These are phyloP conservation scores for Aspergillus niger DNA, from an alignment of 2,329 filamentous ascomycete species.

Conservation along the genomic window DNA sequence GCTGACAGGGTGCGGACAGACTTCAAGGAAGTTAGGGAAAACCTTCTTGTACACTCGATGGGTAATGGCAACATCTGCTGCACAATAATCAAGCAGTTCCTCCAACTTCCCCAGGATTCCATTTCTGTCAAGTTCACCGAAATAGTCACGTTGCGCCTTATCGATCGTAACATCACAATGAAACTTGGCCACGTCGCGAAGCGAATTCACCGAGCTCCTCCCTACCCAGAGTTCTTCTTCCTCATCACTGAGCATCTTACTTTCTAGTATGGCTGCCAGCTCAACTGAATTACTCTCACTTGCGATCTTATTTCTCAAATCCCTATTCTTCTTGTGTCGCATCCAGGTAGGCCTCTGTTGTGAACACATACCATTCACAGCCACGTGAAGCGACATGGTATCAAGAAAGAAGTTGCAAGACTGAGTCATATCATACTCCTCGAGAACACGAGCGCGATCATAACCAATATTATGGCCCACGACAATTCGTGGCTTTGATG, in stretches of 20 bases:
- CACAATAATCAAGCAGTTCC: constrained; percentile 88
- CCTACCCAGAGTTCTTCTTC: constrained; percentile 97
- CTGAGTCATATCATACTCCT: constrained; percentile 85
- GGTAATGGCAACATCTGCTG: constrained; percentile 88
- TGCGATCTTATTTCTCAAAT: constrained; percentile 77
- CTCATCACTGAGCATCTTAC: constrained; percentile 69
- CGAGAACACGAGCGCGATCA: constrained; percentile 81
- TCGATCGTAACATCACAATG: constrained; percentile 91
- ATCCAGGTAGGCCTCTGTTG: constrained; percentile 95
- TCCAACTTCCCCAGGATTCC: constrained; percentile 73
- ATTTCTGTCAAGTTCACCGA: constrained; percentile 75
- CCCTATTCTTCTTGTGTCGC: constrained; percentile 88
- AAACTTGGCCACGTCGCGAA: constrained; percentile 94
- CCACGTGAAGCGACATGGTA: constrained; percentile 97
- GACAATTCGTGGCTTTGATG: constrained; percentile 70
- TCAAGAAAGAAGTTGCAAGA: constrained; percentile 86
- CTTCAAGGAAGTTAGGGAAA: constrained; percentile 83
- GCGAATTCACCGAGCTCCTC: constrained; percentile 89
- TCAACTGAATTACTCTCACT: constrained; percentile 71
- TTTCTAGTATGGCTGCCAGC: constrained; percentile 69
- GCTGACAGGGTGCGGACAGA: constrained; percentile 94
- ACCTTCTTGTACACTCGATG: constrained; percentile 93
- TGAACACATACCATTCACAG: constrained; percentile 98
- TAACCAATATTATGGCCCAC: constrained; percentile 96
- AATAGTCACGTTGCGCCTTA: constrained; percentile 82